Base-by-base conservation (phyloP, 164 flowering plant species). In the Chloranthus sessilifolius region DNA sequence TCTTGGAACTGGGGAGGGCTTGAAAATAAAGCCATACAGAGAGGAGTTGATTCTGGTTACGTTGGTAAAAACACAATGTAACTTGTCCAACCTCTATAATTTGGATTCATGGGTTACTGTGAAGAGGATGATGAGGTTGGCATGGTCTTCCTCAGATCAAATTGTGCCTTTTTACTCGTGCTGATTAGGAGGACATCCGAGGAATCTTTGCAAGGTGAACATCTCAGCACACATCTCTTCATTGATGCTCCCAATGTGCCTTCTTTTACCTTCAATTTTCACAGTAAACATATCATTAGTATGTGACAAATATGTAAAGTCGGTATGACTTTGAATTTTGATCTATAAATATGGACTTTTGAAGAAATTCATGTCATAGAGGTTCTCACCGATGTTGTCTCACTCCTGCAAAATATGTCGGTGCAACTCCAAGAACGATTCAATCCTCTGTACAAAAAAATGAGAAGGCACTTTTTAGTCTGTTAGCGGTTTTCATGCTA, bases 351-450 rank as follows among this genome's bases (percentile, higher is more conserved):
- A 19, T 8, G 12, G 12, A n/a, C 48, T 20, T 2, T 44, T 16
- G 12, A 24, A 12, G n/a, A 4, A 20, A 44, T 24, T 11, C 9
- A n/a, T 11, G 48, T 11, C n/a, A n/a, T 7, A 14, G 7, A 21
- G 50, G 19, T 25, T 51, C 33, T 37, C 25, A 55, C 65, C 61
- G n/a, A n/a, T n/a, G 20, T 53, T 31, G 26, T 54, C 37, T 49
- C 37, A 45, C 47, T 35, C 6, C 39, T 34, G 46, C 66, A 64
- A 24, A 61, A 30, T 23, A 53, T 25, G 20, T 60, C 60, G 11
- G 47, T 56, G 63, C 73, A 69, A 45, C 69, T 69, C 66, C 66
- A 61, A 16, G 66, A 64, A 37, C 54, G 50, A 44, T 16, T 20
- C 25, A 42, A 47, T 27, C 36, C 47, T 41, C 68, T 68, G 28